Conservation (phyloP, 2,329 filamentous ascomycete genomes). For the Hypoxylon sp. region DNA sequence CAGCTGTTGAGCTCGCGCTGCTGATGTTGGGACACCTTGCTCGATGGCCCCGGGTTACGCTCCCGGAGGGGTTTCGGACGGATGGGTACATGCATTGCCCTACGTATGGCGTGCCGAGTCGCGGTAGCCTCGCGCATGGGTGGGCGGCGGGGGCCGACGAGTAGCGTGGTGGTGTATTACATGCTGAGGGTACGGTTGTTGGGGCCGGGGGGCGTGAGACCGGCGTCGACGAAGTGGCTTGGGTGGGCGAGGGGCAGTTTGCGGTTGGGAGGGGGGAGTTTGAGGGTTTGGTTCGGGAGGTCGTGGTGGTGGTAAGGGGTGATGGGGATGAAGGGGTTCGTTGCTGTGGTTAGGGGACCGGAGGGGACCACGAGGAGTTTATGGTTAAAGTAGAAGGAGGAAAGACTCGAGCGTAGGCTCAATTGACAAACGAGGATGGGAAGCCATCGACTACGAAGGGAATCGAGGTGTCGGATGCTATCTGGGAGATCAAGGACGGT, state of each 20-base stretch:
- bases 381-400: slow-evolving; percentile 17
- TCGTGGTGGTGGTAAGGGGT: slow-evolving; percentile 29
- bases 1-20: slow-evolving; percentile 57
- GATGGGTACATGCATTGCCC: slow-evolving; percentile 54
- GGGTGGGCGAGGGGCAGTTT: slow-evolving; percentile 53
- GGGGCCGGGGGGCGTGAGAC: slow-evolving; percentile 45
- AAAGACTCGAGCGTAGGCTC: slow-evolving; percentile 24
- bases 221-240: slow-evolving; percentile 51
- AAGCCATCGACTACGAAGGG: slow-evolving; percentile 16
- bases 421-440: slow-evolving; percentile 11
- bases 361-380: slow-evolving; percentile 26
- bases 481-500: slow-evolving; percentile 14
- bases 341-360: slow-evolving; percentile 29
- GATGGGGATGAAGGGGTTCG: slow-evolving; percentile 8
- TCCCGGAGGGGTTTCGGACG: slow-evolving; percentile 56
- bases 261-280: slow-evolving; percentile 51
- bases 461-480: neutral
- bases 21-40: slow-evolving; percentile 56
- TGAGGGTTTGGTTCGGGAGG: slow-evolving; percentile 48
- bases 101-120: slow-evolving; percentile 47
- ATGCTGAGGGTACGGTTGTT: slow-evolving; percentile 50
- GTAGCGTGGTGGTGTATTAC: slow-evolving; percentile 45
- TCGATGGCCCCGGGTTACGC: slow-evolving; percentile 55
- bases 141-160: slow-evolving; percentile 54
- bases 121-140: slow-evolving; percentile 54